Evolutionary conservation across 331 rosid species (phyloP), one percentile per base, ranked within the genome.

Genomic region (Malus hybrid): DNA sequence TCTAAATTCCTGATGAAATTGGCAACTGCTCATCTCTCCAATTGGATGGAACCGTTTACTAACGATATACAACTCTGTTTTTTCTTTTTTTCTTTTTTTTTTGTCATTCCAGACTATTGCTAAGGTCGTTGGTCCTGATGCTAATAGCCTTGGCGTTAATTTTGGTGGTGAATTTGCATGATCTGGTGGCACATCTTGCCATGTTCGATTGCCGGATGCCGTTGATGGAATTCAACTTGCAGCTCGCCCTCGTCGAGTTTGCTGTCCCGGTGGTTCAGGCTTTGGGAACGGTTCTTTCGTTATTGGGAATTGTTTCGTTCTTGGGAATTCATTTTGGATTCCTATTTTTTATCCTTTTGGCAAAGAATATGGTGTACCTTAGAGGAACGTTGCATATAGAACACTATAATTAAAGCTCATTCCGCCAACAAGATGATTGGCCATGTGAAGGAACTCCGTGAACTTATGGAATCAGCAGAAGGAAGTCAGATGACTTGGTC

Each of bases 371-470:
- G n/a, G n/a, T n/a, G n/a, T n/a, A n/a, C n/a, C n/a, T n/a, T n/a
- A n/a, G n/a, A n/a, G n/a, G n/a, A n/a, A n/a, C n/a, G 69, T 92
- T 76, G 90, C 99, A 27, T 94, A 90, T 80, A 90, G 92, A 86
- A 94, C 96, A n/a, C n/a, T 73, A 90, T 90, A 97, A 87, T 89
- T 67, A 88, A 88, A 83, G 95, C 91, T 85, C 92, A 88, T 86
- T 82, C 95, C 50, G 59, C 62, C 64, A 89, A 89, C 63, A 91
- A 93, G 52, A 91, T 94, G 97, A 76, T 79, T 61, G 61, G 85
- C 67, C 89, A 91, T 75, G 96, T 79, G 5, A 90, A 85, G 85
- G 93, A 86, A 83, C 85, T 94, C 59, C 90, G 5, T 46, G 78
- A 74, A 79, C 90, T 90, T 61, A 22, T 90, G 36, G 62, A 70